Conservation (phyloP, 169 alveolate species). For the Toxoplasma gondii region DNA sequence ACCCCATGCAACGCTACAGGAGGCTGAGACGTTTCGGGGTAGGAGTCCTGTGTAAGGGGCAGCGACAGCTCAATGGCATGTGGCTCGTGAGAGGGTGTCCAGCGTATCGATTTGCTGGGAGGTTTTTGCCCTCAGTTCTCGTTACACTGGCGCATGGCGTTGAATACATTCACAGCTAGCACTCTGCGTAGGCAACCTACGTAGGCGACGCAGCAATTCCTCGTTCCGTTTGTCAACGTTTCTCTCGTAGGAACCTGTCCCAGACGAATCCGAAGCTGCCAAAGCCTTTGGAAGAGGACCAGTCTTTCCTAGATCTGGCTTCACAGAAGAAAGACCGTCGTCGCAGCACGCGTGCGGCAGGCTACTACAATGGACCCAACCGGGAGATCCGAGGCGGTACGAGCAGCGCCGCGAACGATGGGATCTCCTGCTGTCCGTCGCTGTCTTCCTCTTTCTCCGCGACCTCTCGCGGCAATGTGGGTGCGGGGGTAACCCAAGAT, state of each 20-base stretch:
- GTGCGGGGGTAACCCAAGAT: background rate
- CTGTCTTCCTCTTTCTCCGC: background rate
- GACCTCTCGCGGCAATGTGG: background rate
- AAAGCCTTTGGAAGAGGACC: conserved; percentile 29
- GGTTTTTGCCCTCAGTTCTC: too few relatives aligned
- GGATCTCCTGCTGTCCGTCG: background rate
- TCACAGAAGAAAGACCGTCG: conserved; percentile 23
- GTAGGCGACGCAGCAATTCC: too few relatives aligned
- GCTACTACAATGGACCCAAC: background rate
- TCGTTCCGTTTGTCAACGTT: background rate
- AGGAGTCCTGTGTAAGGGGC: too few relatives aligned
- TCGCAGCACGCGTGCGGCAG: background rate
- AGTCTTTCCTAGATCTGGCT: conserved; percentile 12
- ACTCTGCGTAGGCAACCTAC: too few relatives aligned
- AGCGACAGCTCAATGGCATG: too few relatives aligned
- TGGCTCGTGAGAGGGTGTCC: too few relatives aligned
- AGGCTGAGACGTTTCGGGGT: too few relatives aligned
- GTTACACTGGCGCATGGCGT: too few relatives aligned
- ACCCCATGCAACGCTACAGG: too few relatives aligned
- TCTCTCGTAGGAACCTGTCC: background rate
- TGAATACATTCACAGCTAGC: too few relatives aligned
- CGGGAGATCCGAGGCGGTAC: background rate
- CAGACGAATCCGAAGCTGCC: conserved; percentile 24
- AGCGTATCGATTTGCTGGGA: too few relatives aligned
- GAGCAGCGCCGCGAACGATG: background rate